Evolutionary conservation across 2,329 filamentous ascomycete genomes (phyloP).

Genomic region (Epichloe sp.): DNA sequence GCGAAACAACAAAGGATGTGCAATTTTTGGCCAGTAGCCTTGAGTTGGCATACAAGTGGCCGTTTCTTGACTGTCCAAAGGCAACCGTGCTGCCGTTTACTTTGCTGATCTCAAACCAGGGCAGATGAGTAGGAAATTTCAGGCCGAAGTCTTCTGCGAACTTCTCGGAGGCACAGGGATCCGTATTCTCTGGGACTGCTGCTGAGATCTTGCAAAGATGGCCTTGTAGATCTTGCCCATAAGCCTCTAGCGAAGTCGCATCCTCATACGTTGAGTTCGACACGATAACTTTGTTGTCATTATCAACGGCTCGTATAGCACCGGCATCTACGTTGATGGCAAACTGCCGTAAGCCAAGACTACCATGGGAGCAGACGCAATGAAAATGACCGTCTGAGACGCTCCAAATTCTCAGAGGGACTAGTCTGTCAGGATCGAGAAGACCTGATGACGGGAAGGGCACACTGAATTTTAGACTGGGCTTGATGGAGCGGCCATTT

Average conservation of each 20-base stretch:
- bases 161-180: neutral
- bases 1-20: constrained; percentile 77
- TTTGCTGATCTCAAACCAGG: constrained; percentile 37
- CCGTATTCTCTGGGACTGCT: constrained; percentile 6
- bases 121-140: constrained; percentile 33
- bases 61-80: constrained; percentile 59
- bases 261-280: constrained; percentile 22
- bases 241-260: constrained; percentile 17
- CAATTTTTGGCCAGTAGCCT: constrained; percentile 69
- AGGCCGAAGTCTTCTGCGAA: constrained; percentile 20
- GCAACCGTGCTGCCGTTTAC: constrained; percentile 30
- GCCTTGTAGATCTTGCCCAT: constrained; percentile 34
- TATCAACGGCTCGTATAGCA: constrained; percentile 8
- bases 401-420: constrained; percentile 21
- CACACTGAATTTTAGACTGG: constrained; percentile 26
- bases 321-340: constrained; percentile 9
- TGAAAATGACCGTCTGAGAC: constrained; percentile 16
- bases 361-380: constrained; percentile 19
- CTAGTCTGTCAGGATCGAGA: constrained; percentile 9
- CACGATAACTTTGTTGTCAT: constrained; percentile 10
- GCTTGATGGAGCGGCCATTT: constrained; percentile 34
- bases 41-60: constrained; percentile 66
- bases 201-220: constrained; percentile 27
- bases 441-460: constrained; percentile 21
- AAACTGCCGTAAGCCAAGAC: constrained; percentile 13